phyloP scores from a whole-genome alignment of 1,284 basidiomycete genomes.

The Cutaneotrichosporon mucoides region DNA sequence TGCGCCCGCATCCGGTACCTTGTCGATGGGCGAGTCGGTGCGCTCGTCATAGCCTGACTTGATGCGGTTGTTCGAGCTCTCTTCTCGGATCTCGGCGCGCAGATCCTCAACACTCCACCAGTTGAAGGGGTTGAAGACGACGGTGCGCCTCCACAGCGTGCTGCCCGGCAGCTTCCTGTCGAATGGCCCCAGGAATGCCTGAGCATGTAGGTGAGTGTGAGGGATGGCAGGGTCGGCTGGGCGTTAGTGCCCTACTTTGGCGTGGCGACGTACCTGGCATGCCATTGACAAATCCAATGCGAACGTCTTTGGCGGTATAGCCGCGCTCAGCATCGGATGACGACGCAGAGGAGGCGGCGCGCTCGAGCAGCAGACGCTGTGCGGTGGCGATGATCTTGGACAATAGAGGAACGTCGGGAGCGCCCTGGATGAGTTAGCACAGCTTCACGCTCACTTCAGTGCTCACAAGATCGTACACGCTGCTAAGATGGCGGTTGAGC shows the following conservation, averaged over 20 bases:
- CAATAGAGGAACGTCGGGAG: conserved; percentile 41
- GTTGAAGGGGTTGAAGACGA: conserved; percentile 40
- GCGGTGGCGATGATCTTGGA: conserved; percentile 37
- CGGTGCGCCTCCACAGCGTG: conserved; percentile 41
- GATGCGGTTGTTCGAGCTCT: conserved; percentile 44
- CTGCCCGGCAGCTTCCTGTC: conserved; percentile 37
- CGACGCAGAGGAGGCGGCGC: not conserved
- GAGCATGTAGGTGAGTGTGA: conserved; percentile 44
- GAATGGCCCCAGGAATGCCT: conserved; percentile 41
- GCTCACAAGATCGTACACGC: conserved; percentile 46
- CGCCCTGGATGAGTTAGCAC: conserved; percentile 26
- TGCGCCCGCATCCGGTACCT: conserved; percentile 42
- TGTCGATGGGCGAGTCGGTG: conserved; percentile 33
- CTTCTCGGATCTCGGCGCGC: conserved; percentile 48
- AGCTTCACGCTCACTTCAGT: not conserved
- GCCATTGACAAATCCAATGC: conserved; percentile 38
- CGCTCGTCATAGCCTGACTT: conserved; percentile 44
- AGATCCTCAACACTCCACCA: conserved; percentile 48
- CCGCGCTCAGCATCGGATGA: conserved; percentile 5
- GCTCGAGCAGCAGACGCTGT: conserved; percentile 21
- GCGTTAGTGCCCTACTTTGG: not conserved
- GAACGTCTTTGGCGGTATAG: conserved; percentile 21
- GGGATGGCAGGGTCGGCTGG: conserved; percentile 44
- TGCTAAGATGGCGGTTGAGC: conserved; percentile 41
- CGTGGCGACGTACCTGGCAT: conserved; percentile 28